Conservation (phyloP, 352 stramenopile species). For the Phytophthora podocarpi region DNA sequence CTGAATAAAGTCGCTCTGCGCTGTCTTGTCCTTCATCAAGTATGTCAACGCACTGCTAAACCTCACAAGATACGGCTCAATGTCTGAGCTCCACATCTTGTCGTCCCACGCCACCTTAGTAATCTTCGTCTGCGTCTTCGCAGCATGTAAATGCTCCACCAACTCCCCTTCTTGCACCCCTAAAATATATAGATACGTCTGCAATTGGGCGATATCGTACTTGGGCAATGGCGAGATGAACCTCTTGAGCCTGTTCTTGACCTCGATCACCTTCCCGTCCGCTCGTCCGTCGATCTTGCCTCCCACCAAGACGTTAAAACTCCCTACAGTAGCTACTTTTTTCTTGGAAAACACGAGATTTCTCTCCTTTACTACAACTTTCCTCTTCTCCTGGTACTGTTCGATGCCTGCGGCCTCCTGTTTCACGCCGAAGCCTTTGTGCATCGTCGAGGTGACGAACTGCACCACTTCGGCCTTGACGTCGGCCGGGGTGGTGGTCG, state of each 20-base stretch:
- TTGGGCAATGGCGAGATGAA: conserved; percentile 78
- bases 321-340: conserved; percentile 50
- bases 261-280: conserved; percentile 82
- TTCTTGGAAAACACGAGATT: conserved; percentile 84
- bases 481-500: conserved; percentile 42
- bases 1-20: conserved; percentile 56
- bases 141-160: conserved; percentile 75
- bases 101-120: conserved; percentile 73
- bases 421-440: conserved; percentile 75
- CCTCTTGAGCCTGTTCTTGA: conserved; percentile 79
- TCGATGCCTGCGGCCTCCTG: conserved; percentile 71
- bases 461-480: conserved; percentile 76
- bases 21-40: conserved; percentile 70
- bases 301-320: conserved; percentile 71
- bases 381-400: conserved; percentile 67
- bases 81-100: conserved; percentile 68
- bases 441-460: conserved; percentile 77
- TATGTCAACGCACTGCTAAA: conserved; percentile 76
- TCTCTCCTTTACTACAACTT: conserved; percentile 64
- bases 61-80: conserved; percentile 66
- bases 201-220: conserved; percentile 84
- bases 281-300: conserved; percentile 83
- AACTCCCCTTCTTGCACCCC: conserved; percentile 68
- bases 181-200: conserved; percentile 88
- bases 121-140: conserved; percentile 64